Evolutionary conservation across 1,284 basidiomycete species (phyloP).

Genomic region (Meira miltonrushii): DNA sequence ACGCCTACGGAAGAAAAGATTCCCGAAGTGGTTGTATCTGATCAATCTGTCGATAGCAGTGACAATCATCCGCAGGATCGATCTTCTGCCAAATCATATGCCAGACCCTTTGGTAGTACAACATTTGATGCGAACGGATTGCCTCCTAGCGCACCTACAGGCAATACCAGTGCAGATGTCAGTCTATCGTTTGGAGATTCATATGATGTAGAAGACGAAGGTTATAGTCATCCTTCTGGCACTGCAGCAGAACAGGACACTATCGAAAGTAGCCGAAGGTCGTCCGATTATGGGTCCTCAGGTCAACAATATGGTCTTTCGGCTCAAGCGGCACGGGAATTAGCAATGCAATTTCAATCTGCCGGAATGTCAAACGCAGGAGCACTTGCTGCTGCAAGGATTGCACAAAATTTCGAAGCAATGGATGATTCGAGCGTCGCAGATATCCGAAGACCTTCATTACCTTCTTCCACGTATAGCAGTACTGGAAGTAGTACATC

Average conservation of each 20-base stretch:
- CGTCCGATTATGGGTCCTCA: neutral
- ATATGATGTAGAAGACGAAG: slow-evolving; percentile 14
- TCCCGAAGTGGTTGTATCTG: too few relatives aligned
- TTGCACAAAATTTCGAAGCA: slow-evolving; percentile 6
- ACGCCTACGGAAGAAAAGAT: neutral
- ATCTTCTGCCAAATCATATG: neutral
- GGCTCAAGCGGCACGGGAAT: slow-evolving; percentile 11
- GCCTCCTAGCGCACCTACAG: slow-evolving; percentile 7
- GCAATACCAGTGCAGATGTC: neutral
- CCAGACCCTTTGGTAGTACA: neutral
- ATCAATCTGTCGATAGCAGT: neutral
- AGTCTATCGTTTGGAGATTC: slow-evolving; percentile 13
- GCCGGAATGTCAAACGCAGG: slow-evolving; percentile 8
- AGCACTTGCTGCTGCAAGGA: slow-evolving; percentile 4
- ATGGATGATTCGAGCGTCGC: neutral
- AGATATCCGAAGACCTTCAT: neutral
- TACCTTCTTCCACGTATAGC: neutral
- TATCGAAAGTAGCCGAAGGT: neutral
- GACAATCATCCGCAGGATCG: neutral
- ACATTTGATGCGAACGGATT: slow-evolving; percentile 5
- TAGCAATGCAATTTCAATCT: slow-evolving; percentile 12
- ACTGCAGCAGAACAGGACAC: neutral
- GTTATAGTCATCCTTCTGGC: neutral
- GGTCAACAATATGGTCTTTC: slow-evolving; percentile 12
- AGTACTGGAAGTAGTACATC: too few relatives aligned